Percentiles rank a stretch among this genome's conserved stretches.
phyloP scores from a whole-genome alignment of 441 rosid genomes.

The Hura crepitans region DNA sequence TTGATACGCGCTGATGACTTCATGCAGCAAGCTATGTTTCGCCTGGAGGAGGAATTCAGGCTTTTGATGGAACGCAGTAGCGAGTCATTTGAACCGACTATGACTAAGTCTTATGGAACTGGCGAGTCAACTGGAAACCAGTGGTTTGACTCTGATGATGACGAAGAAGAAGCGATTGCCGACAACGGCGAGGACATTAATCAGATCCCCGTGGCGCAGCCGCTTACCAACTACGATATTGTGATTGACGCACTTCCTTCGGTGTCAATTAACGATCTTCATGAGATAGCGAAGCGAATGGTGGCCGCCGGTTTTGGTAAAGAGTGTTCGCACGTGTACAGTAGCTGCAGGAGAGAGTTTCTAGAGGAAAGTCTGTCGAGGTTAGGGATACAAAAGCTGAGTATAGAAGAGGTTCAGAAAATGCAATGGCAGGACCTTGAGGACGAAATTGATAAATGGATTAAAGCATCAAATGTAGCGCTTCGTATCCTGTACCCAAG shows the following conservation, averaged over 20 bases:
- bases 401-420: conserved; percentile 78
- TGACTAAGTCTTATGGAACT: too few species aligned
- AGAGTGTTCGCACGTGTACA: conserved; percentile 77
- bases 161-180: conserved; percentile 36
- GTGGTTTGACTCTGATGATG: conserved; percentile 49
- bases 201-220: conserved; percentile 76
- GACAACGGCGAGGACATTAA: conserved; percentile 30
- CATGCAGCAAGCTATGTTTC: conserved; percentile 77
- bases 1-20: conserved; percentile 76
- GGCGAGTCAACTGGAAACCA: conserved; percentile 34
- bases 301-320: conserved; percentile 67
- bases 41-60: conserved; percentile 72
- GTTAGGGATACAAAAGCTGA: conserved; percentile 70
- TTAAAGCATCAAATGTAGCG: conserved; percentile 66
- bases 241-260: conserved; percentile 83
- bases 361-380: conserved; percentile 83
- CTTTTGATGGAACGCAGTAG: conserved; percentile 71
- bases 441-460: conserved; percentile 86
- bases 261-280: conserved; percentile 68
- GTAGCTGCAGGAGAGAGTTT: conserved; percentile 76
- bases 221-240: conserved; percentile 64
- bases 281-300: conserved; percentile 90
- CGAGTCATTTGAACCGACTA: conserved; percentile 50
- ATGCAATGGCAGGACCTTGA: conserved; percentile 76
- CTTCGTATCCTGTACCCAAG: conserved; percentile 82